A percentile compares a stretch with the other conserved stretches of the same genome.
Conservation (phyloP, 306 rosid species). For the Astragalus membranaceus region DNA sequence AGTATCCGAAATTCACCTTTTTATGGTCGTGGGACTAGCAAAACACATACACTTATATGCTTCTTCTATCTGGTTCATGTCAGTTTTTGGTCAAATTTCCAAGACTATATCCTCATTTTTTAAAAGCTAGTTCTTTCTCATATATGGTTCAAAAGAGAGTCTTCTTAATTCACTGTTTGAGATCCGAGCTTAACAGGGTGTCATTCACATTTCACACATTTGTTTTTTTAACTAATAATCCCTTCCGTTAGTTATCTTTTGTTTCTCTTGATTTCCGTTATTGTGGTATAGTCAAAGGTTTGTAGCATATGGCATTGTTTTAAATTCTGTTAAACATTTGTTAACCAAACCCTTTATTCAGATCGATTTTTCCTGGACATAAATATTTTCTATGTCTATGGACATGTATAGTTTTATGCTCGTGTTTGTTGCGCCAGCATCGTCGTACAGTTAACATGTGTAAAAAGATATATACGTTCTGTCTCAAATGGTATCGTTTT, state of each 20-base stretch:
- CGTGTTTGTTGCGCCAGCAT: neutral
- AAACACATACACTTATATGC: slow-evolving; percentile 25
- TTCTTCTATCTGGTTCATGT: slow-evolving; percentile 35
- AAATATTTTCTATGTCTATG: too few species aligned
- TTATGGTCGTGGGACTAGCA: slow-evolving; percentile 14
- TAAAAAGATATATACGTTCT: slow-evolving; percentile 10
- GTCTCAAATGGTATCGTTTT: slow-evolving; percentile 9
- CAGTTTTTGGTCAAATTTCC: slow-evolving; percentile 54
- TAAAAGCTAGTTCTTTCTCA: too few species aligned
- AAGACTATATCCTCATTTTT: slow-evolving; percentile 32
- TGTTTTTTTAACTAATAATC: slow-evolving; percentile 32
- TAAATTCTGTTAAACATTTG: too few species aligned
- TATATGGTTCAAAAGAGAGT: slow-evolving; percentile 45
- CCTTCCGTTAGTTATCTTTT: slow-evolving; percentile 6
- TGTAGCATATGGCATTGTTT: neutral
- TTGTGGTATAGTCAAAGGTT: slow-evolving; percentile 22
- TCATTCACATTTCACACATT: slow-evolving; percentile 23
- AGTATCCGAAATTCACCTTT: slow-evolving; percentile 31
- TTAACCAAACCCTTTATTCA: too few species aligned
- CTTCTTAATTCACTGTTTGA: slow-evolving; percentile 47
- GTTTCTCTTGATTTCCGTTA: slow-evolving; percentile 26
- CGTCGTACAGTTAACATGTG: slow-evolving; percentile 1
- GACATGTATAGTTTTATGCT: neutral
- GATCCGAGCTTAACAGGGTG: slow-evolving; percentile 72
- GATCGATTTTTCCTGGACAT: too few species aligned